A percentile compares a stretch with the other conserved stretches of the same genome.
Conservation (phyloP, 1,284 basidiomycete genomes). For the Sanghuangporus baumii region DNA sequence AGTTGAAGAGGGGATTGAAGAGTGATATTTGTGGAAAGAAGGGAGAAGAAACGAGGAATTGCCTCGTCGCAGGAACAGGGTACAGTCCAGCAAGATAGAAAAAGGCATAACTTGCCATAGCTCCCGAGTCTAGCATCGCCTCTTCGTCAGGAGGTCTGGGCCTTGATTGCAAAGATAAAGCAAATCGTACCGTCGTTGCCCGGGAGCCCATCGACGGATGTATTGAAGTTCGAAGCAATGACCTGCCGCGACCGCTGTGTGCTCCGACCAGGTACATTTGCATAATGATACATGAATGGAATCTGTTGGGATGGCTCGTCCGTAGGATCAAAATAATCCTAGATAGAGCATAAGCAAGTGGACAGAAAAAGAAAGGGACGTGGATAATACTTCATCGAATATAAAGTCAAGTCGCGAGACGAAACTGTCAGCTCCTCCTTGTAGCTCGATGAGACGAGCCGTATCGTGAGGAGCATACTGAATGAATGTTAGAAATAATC, state of each 20-base stretch:
- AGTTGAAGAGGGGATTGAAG: slow-evolving; percentile 50
- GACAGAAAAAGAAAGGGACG: background rate
- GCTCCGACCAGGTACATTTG: slow-evolving; percentile 48
- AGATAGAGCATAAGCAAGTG: background rate
- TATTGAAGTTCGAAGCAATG: slow-evolving; percentile 51
- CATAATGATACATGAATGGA: slow-evolving; percentile 64
- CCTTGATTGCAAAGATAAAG: background rate
- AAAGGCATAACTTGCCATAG: slow-evolving; percentile 63
- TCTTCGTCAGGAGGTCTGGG: background rate
- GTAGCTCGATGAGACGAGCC: slow-evolving; percentile 49
- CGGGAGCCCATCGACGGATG: slow-evolving; percentile 47
- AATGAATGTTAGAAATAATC: background rate
- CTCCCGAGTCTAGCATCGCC: slow-evolving; percentile 33
- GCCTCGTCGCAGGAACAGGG: slow-evolving; percentile 53
- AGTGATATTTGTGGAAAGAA: slow-evolving; percentile 57
- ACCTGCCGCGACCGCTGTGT: slow-evolving; percentile 50
- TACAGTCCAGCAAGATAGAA: slow-evolving; percentile 60
- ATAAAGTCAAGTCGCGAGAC: slow-evolving; percentile 50
- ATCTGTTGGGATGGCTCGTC: slow-evolving; percentile 61
- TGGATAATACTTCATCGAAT: slow-evolving; percentile 33
- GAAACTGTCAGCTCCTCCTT: slow-evolving; percentile 52
- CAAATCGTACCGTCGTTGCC: slow-evolving; percentile 49
- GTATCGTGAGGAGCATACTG: slow-evolving; percentile 61
- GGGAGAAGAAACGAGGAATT: slow-evolving; percentile 55
- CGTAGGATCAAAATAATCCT: slow-evolving; percentile 49